Evolutionary conservation across 164 flowering plant genomes (phyloP), one percentile per base, ranked within the genome.

Genomic region (Brasenia schreberi): DNA sequence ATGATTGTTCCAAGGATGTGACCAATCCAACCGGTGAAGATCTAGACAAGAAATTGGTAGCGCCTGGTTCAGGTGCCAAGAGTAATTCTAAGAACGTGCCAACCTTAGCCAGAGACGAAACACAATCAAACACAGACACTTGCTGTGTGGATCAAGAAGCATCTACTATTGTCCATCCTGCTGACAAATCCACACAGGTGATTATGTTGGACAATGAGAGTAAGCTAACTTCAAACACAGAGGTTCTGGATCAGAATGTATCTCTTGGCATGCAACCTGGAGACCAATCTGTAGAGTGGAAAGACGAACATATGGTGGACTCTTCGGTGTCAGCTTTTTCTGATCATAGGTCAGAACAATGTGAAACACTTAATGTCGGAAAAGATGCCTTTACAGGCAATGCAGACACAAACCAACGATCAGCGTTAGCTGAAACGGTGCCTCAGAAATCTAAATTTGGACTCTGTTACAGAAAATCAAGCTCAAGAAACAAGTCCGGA

Each of bases 371-470:
- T 49, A 9, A 5, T 49, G 12, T 49, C 16, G 16, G 56, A 12
- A 49, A 49, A 49, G 56, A 49, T 49, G 16, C 12, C 56, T 49
- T 5, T 49, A 9, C 56, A 49, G 56, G 56, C 16, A 14, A 9
- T 49, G 16, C 16, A 49, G 56, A 49, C 56, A 49, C 12, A 49
- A 49, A 49, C 10, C 56, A 49, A 49, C 56, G 7, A 14, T 74
- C 79, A 68, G 81, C 74, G 65, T 74, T 44, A 66, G 75, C 56
- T 23, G 78, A 72, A 62, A 74, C 69, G 64, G 74, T 66, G 70
- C 61, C 71, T 12, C 72, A 63, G 49, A 68, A 72, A 67, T 72
- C 82, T 43, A 71, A 73, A 67, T 44, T 61, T 43, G 83, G 76
- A 69, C 43, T 43, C 67, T 64, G 68, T 64, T 66, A 73, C 73